phyloP scores from a whole-genome alignment of 257 asterid species.

The Primulina tabacum region DNA sequence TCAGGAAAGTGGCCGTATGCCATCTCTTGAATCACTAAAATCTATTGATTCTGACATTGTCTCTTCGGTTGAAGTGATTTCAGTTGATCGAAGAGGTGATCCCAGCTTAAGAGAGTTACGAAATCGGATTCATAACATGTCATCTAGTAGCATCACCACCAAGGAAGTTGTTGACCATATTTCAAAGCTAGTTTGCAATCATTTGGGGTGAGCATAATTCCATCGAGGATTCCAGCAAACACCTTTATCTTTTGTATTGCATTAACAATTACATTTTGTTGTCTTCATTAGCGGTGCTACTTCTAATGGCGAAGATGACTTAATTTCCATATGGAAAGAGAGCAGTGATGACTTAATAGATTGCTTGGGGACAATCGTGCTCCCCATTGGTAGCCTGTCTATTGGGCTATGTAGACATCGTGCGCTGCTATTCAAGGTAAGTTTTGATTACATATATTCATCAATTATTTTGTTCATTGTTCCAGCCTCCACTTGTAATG shows the following conservation, averaged over 20 bases:
- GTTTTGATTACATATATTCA: conserved; percentile 16
- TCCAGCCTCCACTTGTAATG: neutral
- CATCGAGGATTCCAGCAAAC: conserved; percentile 19
- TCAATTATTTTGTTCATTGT: conserved; percentile 18
- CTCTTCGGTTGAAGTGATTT: conserved; percentile 72
- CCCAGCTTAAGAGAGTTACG: conserved; percentile 81
- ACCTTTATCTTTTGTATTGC: conserved; percentile 14
- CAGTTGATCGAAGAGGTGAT: conserved; percentile 66
- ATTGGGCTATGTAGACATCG: conserved; percentile 88
- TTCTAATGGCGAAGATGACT: conserved; percentile 60
- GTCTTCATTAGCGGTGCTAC: conserved; percentile 60
- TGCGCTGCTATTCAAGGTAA: conserved; percentile 83
- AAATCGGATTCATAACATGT: conserved; percentile 51
- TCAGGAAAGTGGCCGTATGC: conserved; percentile 86
- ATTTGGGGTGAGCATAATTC: conserved; percentile 78
- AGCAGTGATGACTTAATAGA: conserved; percentile 74
- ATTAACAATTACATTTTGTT: conserved; percentile 31
- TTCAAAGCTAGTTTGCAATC: conserved; percentile 86
- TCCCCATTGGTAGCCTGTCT: conserved; percentile 78
- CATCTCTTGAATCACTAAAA: conserved; percentile 78
- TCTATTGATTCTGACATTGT: conserved; percentile 53
- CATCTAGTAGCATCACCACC: conserved; percentile 57
- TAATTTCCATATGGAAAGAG: conserved; percentile 69
- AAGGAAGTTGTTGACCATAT: conserved; percentile 86
- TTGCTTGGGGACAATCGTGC: conserved; percentile 75